Base-by-base conservation (phyloP, 345 rosid genomes). In the Cochlearia excelsa region DNA sequence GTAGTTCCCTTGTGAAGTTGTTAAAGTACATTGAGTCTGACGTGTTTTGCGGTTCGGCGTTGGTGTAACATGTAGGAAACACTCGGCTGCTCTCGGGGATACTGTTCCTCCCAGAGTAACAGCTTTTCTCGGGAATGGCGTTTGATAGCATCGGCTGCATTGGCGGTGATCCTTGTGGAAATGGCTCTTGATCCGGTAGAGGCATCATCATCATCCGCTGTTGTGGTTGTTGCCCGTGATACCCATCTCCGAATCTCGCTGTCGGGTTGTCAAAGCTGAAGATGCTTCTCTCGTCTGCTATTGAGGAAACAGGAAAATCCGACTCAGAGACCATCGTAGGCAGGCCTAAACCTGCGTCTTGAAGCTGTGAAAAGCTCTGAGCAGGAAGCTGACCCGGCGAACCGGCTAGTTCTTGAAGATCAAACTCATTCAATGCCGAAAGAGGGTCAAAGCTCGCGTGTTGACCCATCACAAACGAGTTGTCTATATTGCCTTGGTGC, bases 281-380 rank as follows among this genome's bases (percentile, higher is more conserved):
- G 40, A 89, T 63, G 75, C 79, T 93, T 60, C 95, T 80, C 66
- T 85, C 97, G 47, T 93, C 95, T 34, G 80, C 80, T 40, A 89
- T 64, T 6, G 88, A 51, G 23, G 74, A 70, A 57, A 51, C 69
- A 0, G 69, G 74, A 3, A 70, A 26, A 4, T 91, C 79, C 0
- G 95, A 51, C 71, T 87, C 87, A 9, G 75, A 71, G 35, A 72
- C 69, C 45, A 77, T 69, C 7, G 89, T 31, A 48, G 97, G 69
- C 52, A 90, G 73, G 55, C 84, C 90, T 71, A 93, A 76, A 56
- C 88, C 95, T 1, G 90, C 81, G 2, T 86, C 95, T 79, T 93
- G 99, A 59, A 93, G 87, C 41, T 94, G 87, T 34, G 94, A 88
- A 23, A 89, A 91, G 46, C 95, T 87, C 61, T 85, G 95, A 7